Evolutionary conservation across 2,329 filamentous ascomycete genomes (phyloP).

Genomic region (Escovopsis weberi): DNA sequence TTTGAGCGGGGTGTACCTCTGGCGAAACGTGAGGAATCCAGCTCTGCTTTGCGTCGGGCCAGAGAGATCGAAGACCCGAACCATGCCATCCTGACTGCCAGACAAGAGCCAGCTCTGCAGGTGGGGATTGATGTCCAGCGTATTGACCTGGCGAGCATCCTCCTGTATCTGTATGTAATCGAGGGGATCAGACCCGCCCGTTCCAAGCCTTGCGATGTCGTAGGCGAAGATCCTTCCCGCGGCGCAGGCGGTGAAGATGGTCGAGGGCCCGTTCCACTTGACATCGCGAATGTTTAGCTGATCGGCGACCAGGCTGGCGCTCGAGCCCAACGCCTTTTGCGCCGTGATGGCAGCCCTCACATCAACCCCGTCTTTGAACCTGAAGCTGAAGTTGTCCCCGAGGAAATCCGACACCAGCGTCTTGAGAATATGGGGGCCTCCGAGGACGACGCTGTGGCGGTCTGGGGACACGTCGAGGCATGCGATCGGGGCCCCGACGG

Average conservation of each 20-base stretch:
- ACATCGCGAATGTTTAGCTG: slow-evolving; percentile 51
- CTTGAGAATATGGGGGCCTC: slow-evolving; percentile 45
- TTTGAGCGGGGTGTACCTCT: slow-evolving; percentile 26
- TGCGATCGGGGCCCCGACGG: slow-evolving; percentile 36
- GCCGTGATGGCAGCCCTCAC: slow-evolving; percentile 40
- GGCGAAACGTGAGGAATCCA: slow-evolving; percentile 34
- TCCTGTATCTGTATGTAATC: slow-evolving; percentile 45
- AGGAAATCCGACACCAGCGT: slow-evolving; percentile 40
- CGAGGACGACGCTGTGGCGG: slow-evolving; percentile 40
- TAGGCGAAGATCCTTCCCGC: slow-evolving; percentile 53
- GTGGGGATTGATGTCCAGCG: slow-evolving; percentile 48
- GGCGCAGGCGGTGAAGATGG: slow-evolving; percentile 47
- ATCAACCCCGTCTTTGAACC: slow-evolving; percentile 42
- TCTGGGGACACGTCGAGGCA: slow-evolving; percentile 46
- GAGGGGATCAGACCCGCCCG: slow-evolving; percentile 29
- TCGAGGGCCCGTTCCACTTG: slow-evolving; percentile 40
- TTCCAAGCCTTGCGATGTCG: slow-evolving; percentile 37
- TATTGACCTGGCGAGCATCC: slow-evolving; percentile 49
- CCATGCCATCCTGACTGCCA: slow-evolving; percentile 48
- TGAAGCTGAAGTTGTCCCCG: slow-evolving; percentile 18
- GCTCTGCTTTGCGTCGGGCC: slow-evolving; percentile 31
- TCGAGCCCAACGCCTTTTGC: slow-evolving; percentile 28
- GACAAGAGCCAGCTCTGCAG: slow-evolving; percentile 42
- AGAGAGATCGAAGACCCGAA: slow-evolving; percentile 46
- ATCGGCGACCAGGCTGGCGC: slow-evolving; percentile 30